Conservation (phyloP, 2,329 filamentous ascomycete species). For the Colletotrichum filicis region DNA sequence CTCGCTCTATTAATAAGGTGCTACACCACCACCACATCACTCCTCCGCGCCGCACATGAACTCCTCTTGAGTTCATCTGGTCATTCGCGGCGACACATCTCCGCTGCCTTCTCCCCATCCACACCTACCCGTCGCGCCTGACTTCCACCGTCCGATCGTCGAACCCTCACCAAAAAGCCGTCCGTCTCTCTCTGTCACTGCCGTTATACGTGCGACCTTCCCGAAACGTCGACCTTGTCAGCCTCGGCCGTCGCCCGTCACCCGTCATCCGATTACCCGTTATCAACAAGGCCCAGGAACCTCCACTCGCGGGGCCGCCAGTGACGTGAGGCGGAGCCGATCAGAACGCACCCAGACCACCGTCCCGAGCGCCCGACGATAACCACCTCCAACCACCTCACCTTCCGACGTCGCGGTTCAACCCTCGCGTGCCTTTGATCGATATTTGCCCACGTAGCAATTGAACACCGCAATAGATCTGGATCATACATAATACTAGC, state of each 20-base stretch:
- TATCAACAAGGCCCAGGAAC: neutral
- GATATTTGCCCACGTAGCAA: neutral
- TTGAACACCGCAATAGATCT: neutral
- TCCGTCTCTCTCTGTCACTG: neutral
- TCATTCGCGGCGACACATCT: neutral
- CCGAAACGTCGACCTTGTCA: constrained; percentile 10
- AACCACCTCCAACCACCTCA: neutral
- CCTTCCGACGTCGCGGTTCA: neutral
- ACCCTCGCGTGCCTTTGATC: neutral
- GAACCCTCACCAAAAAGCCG: constrained; percentile 6
- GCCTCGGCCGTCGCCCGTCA: neutral
- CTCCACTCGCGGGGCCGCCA: constrained; percentile 14
- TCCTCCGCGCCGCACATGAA: neutral
- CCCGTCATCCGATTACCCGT: neutral
- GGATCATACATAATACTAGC: constrained; percentile 3
- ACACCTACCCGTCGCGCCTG: constrained; percentile 2
- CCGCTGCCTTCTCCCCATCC: neutral
- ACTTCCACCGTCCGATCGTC: constrained; percentile 11
- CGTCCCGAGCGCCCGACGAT: constrained; percentile 21
- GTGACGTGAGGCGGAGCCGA: constrained; percentile 31
- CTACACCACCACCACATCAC: constrained; percentile 14
- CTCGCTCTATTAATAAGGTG: constrained; percentile 18
- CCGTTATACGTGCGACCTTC: constrained; percentile 3
- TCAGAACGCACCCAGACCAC: neutral
- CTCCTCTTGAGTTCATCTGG: constrained; percentile 24